Evolutionary conservation across 768 basidiomycete species (phyloP).

Genomic region (Epithele typhae): DNA sequence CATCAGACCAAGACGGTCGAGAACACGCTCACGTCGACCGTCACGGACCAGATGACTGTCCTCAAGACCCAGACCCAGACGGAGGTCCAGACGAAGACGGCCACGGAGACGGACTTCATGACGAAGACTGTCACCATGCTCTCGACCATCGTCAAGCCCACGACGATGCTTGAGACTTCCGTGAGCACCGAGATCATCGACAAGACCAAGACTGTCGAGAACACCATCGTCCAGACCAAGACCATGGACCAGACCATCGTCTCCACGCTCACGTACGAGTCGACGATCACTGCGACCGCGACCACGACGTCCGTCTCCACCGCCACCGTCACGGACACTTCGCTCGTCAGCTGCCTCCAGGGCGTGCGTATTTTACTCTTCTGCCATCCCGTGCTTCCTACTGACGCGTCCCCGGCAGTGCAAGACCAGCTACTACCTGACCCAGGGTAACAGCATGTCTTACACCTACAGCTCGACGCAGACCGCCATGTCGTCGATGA

Average conservation of each 20-base stretch:
- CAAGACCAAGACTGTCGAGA: constrained; percentile 57
- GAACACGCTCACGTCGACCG: constrained; percentile 35
- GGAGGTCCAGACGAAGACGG: constrained; percentile 28
- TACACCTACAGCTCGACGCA: constrained; percentile 33
- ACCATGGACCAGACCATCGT: constrained; percentile 44
- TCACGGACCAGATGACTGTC: constrained; percentile 32
- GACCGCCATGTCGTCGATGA: constrained; percentile 12
- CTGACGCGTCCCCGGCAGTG: constrained; percentile 34
- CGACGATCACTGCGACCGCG: constrained; percentile 35
- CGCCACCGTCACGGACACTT: constrained; percentile 36
- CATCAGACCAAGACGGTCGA: constrained; percentile 55
- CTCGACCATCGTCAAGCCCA: constrained; percentile 49
- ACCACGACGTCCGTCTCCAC: constrained; percentile 52
- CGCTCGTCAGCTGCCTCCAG: constrained; percentile 9
- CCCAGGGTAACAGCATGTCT: constrained; percentile 48
- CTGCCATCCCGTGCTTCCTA: neutral
- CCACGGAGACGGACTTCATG: constrained; percentile 44
- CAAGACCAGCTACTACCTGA: constrained; percentile 54
- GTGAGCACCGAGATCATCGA: constrained; percentile 55
- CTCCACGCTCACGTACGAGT: constrained; percentile 48
- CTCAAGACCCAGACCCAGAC: constrained; percentile 33
- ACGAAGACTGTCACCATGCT: constrained; percentile 52
- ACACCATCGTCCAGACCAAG: constrained; percentile 52
- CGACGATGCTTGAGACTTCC: constrained; percentile 51
- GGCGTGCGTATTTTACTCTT: constrained; percentile 9